Percentiles rank a stretch among this genome's conserved stretches.
phyloP scores from a whole-genome alignment of 768 basidiomycete species.

The Mycena amicta region DNA sequence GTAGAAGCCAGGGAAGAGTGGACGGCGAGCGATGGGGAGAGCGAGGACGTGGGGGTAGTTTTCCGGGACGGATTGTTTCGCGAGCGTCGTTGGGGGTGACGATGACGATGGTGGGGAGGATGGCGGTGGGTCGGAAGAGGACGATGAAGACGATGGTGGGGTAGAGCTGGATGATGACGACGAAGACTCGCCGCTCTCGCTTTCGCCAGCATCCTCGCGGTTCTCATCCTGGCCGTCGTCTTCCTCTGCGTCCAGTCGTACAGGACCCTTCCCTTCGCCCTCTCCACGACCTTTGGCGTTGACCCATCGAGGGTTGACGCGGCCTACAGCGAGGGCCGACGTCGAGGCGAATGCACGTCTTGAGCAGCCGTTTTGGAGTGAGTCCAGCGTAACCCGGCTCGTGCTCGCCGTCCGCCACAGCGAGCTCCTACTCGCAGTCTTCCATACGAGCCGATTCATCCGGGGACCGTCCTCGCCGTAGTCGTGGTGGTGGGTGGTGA shows the following conservation, averaged over 20 bases:
- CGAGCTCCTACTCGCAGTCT: background rate
- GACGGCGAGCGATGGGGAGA: conserved; percentile 91
- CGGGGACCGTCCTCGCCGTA: too few relatives aligned
- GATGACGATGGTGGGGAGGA: conserved; percentile 33
- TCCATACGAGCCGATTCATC: background rate
- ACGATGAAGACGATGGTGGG: conserved; percentile 42
- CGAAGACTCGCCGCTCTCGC: conserved; percentile 28
- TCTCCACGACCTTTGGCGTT: conserved; percentile 36
- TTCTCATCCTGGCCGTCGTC: conserved; percentile 12
- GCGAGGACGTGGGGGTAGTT: conserved; percentile 93
- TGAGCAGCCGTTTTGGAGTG: background rate
- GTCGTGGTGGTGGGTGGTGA: too few relatives aligned
- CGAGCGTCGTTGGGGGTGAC: conserved; percentile 54
- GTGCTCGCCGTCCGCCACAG: conserved; percentile 14
- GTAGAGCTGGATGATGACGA: conserved; percentile 36
- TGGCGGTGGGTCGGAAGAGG: conserved; percentile 33
- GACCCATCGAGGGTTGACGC: conserved; percentile 42
- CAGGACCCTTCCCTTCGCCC: conserved; percentile 10
- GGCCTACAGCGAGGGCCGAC: conserved; percentile 20
- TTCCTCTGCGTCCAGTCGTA: conserved; percentile 12
- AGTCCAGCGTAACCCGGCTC: conserved; percentile 15
- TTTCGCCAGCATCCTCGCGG: conserved; percentile 26
- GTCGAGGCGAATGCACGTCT: conserved; percentile 32
- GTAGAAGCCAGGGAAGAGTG: conserved; percentile 97
- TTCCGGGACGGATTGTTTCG: conserved; percentile 88